Evolutionary conservation across 805 yeast species (phyloP).

Genomic region (Candida odintsovae): DNA sequence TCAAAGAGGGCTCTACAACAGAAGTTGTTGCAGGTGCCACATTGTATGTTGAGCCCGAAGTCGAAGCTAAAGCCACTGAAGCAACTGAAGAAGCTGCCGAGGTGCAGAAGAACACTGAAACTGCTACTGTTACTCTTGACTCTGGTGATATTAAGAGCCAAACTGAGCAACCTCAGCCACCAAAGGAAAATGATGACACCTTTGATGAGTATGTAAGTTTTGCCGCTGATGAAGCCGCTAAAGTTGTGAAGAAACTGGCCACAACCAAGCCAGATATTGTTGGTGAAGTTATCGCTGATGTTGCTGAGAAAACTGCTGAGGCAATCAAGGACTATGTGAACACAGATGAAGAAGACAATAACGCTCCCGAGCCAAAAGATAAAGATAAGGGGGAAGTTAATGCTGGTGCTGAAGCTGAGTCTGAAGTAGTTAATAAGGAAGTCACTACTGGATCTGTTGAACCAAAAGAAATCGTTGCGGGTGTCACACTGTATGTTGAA

Average conservation of each 20-base stretch:
- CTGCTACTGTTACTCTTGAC: too few species aligned
- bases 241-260: neutral
- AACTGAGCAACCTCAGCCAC: too few species aligned
- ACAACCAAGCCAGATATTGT: neutral
- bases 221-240: neutral
- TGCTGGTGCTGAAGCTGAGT: too few species aligned
- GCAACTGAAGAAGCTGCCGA: too few species aligned
- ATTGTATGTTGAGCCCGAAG: too few species aligned
- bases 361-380: neutral
- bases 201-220: neutral
- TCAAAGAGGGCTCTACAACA: neutral
- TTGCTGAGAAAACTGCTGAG: neutral
- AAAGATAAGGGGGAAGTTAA: too few species aligned
- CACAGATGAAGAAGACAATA: neutral
- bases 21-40: neutral
- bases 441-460: neutral
- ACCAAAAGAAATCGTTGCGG: neutral
- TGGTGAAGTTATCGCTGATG: neutral
- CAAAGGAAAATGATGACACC: neutral
- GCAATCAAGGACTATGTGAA: neutral
- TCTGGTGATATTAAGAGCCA: too few species aligned
- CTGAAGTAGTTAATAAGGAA: neutral
- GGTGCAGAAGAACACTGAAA: too few species aligned
- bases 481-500: neutral
- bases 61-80: too few species aligned